Evolutionary conservation across 2,329 filamentous ascomycete species (phyloP), one percentile per base, ranked within the genome.

Genomic region (Chrysoporthe cubensis): DNA sequence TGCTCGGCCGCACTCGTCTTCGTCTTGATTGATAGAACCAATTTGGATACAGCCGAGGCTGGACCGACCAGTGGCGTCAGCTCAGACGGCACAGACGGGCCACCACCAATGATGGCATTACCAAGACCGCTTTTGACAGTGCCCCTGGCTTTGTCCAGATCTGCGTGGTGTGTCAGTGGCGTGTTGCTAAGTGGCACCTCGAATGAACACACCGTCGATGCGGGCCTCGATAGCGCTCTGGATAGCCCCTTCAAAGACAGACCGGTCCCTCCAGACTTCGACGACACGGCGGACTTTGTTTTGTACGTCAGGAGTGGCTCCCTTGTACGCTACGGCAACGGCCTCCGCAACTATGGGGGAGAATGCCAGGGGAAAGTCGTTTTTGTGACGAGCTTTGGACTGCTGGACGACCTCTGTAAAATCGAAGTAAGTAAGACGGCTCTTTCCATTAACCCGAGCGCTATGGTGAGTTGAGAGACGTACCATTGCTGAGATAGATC

Each of bases 401-500:
- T 98, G 96, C 77, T 99, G 96, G 32, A 93, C 92, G 68, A 99
- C 94, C 84, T 99, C 96, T 96, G 75, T 65, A 58, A 50, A 11
- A 16, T 8, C 9, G 16, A 14, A 16, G 43, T 34, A 8, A 18
- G 7, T 59, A 37, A 63, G 52, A 32, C 34, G 9, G 11, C 48
- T 42, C 2, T 43, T 9, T 32, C 11, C n/a, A 37, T 48, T 54
- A 13, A 8, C 34, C 8, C 26, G 18, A 44, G 32, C 18, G 56
- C 40, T 46, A 26, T 34, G 26, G 26, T 26, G 50, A 67, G 4
- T 34, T 16, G 60, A 40, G 62, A 42, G 63, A 75, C 85, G 76
- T 84, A 96, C 93, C 93, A 79, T 99, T 99, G 71, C 94, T 94
- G 66, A 99, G 90, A 78, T 99, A 99, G 71, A 99, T 88, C 71